Conservation (phyloP, 2,329 filamentous ascomycete species). For the Epichloe baconii region DNA sequence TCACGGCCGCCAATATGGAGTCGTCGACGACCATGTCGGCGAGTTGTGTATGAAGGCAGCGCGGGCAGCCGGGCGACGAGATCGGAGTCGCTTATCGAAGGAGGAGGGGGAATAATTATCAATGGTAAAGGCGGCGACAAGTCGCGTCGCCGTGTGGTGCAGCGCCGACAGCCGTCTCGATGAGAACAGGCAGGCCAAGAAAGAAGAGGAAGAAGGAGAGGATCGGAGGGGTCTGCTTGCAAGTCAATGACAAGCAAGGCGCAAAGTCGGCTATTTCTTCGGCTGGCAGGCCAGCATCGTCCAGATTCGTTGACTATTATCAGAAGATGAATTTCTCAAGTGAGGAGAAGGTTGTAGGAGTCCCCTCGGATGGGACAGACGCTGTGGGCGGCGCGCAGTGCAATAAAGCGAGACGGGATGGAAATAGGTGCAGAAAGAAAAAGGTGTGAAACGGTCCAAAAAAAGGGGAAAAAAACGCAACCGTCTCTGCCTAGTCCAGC, state of each 20-base stretch:
- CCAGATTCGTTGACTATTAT: background rate
- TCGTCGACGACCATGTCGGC: slow-evolving; percentile 35
- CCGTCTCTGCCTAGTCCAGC: background rate
- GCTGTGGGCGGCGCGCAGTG: background rate
- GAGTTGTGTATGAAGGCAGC: slow-evolving; percentile 13
- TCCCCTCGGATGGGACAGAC: background rate
- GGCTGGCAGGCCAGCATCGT: slow-evolving; percentile 4
- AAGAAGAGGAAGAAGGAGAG: background rate
- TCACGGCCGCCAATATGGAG: slow-evolving; percentile 38
- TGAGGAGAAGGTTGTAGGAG: background rate
- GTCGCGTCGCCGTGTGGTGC: slow-evolving; percentile 1
- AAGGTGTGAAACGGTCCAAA: background rate
- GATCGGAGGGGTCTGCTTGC: background rate
- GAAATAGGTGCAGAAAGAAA: background rate
- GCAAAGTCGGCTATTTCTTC: background rate
- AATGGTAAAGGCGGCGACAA: background rate
- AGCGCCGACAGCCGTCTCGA: background rate
- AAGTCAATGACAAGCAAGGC: background rate
- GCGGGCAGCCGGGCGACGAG: background rate
- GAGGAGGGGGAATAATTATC: background rate
- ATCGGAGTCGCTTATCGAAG: background rate
- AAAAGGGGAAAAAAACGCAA: background rate
- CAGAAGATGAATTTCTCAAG: background rate
- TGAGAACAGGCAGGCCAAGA: background rate
- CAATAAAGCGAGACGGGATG: background rate